phyloP scores from a whole-genome alignment of 768 basidiomycete genomes.

The Lactarius evosmus region DNA sequence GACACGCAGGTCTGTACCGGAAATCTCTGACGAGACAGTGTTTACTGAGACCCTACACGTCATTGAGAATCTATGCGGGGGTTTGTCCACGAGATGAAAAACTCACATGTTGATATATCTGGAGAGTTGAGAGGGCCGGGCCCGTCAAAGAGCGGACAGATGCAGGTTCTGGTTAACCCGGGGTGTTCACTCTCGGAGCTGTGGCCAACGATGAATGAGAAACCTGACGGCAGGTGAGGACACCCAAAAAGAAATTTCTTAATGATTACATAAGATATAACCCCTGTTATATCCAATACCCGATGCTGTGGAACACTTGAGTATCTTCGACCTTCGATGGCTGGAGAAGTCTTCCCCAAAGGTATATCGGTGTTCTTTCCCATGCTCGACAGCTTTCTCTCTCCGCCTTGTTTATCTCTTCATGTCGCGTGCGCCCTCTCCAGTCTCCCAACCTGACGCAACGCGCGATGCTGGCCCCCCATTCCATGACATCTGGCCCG shows the following conservation, averaged over 20 bases:
- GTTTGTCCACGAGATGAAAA: background rate
- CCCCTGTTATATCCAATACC: too few species aligned
- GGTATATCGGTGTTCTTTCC: background rate
- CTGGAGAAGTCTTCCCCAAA: background rate
- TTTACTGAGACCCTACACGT: conserved; percentile 42
- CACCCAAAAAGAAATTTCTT: background rate
- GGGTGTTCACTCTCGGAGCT: background rate
- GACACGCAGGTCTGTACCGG: conserved; percentile 61
- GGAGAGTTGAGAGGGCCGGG: background rate
- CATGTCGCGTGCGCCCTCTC: conserved; percentile 13
- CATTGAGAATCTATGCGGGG: background rate
- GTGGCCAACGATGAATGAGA: background rate
- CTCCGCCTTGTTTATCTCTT: background rate
- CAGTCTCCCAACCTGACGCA: background rate
- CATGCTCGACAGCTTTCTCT: background rate
- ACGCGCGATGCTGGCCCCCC: conserved; percentile 23
- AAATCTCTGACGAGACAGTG: conserved; percentile 66
- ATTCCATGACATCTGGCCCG: conserved; percentile 17
- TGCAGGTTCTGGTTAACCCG: background rate
- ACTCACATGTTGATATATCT: conserved; percentile 9
- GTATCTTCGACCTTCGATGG: background rate
- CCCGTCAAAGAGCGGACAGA: background rate
- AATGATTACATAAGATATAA: too few species aligned
- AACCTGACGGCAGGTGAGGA: background rate
- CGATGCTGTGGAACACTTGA: too few species aligned